These are phyloP conservation scores for Vanrija pseudolonga DNA, from an alignment of 1,284 basidiomycete species.

Conservation along the genomic window DNA sequence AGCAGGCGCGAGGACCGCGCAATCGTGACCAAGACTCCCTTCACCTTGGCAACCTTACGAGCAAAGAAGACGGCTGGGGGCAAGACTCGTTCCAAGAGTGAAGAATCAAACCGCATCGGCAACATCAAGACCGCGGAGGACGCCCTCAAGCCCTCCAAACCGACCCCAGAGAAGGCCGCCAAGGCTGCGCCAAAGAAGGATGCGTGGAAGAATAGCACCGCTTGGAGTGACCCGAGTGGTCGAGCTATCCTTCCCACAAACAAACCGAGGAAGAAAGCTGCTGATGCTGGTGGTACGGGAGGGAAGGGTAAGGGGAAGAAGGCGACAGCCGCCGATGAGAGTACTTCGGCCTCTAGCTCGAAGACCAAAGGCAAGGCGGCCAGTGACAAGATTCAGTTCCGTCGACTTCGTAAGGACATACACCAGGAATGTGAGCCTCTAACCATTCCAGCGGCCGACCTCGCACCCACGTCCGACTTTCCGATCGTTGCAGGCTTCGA, in stretches of 20 bases:
- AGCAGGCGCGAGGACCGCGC: conserved; percentile 20
- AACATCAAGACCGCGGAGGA: conserved; percentile 5
- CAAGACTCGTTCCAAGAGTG: too few relatives aligned
- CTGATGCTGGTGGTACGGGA: too few relatives aligned
- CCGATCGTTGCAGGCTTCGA: conserved; percentile 14
- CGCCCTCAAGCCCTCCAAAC: not conserved
- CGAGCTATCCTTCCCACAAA: conserved; percentile 7
- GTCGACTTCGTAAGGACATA: conserved; percentile 6
- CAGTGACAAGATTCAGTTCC: conserved; percentile 12
- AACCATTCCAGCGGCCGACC: not conserved
- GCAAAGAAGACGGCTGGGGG: not conserved
- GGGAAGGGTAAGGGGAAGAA: conserved; percentile 10
- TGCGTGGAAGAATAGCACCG: conserved; percentile 7
- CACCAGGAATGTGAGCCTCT: accelerated
- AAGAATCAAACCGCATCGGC: too few relatives aligned
- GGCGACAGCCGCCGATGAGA: not conserved
- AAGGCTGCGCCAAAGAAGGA: not conserved
- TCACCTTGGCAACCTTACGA: conserved; percentile 19
- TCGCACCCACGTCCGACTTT: not conserved
- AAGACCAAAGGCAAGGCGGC: conserved; percentile 1
- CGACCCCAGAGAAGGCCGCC: not conserved
- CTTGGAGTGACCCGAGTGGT: conserved; percentile 19
- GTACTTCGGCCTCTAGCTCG: not conserved
- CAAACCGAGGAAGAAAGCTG: conserved; percentile 1
- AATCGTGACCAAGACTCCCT: conserved; percentile 20